Percentiles rank a stretch among this genome's conserved stretches.
Evolutionary conservation across 352 stramenopile genomes (phyloP).

Genomic region (Globisporangium uncinulatum): DNA sequence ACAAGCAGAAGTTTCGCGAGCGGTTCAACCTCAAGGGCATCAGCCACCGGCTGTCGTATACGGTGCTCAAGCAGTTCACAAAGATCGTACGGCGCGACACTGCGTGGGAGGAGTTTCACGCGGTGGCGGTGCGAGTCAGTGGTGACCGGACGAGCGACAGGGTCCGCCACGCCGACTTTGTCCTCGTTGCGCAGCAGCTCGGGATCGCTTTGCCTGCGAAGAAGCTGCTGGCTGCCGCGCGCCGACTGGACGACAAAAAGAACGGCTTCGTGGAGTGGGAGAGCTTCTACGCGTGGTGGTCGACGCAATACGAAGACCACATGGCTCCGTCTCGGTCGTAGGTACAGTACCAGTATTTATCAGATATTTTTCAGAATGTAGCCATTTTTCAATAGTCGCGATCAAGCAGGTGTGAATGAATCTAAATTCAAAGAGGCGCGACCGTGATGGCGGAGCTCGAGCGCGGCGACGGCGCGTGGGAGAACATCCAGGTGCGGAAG

Average conservation of each 20-base stretch:
- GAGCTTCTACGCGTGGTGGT: slow-evolving; percentile 64
- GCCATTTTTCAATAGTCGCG: neutral
- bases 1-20: slow-evolving; percentile 45
- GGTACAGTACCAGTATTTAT: neutral
- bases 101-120: slow-evolving; percentile 53
- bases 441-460: slow-evolving; percentile 27
- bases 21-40: slow-evolving; percentile 55
- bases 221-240: slow-evolving; percentile 36
- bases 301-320: slow-evolving; percentile 26
- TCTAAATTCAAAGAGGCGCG: neutral
- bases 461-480: slow-evolving; percentile 47
- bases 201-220: slow-evolving; percentile 33
- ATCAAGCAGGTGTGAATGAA: neutral
- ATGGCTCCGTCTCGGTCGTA: neutral
- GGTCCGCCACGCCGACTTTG: slow-evolving; percentile 46
- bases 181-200: slow-evolving; percentile 31
- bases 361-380: no score
- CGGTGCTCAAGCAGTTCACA: slow-evolving; percentile 57
- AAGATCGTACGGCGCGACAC: slow-evolving; percentile 51
- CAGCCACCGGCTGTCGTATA: slow-evolving; percentile 58
- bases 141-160: slow-evolving; percentile 11
- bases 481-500: slow-evolving; percentile 53
- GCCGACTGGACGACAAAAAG: slow-evolving; percentile 43
- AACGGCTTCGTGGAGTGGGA: slow-evolving; percentile 55
- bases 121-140: slow-evolving; percentile 9